phyloP scores from a whole-genome alignment of 495 filamentous ascomycete species.

The Tuber borchii region DNA sequence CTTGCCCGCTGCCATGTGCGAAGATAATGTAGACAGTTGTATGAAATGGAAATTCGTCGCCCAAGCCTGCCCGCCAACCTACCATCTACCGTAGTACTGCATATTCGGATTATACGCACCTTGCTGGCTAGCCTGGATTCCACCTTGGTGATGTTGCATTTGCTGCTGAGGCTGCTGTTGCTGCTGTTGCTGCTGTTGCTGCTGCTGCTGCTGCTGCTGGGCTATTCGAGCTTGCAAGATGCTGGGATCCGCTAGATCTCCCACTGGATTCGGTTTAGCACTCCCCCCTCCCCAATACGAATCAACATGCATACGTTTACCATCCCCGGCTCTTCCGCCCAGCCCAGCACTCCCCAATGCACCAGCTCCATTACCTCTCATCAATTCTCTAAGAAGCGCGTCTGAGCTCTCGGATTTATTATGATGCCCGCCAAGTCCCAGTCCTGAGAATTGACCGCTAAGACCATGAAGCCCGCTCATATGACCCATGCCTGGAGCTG shows the following conservation, averaged over 20 bases:
- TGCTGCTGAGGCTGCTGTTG: constrained; percentile 56
- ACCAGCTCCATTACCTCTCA: constrained; percentile 32
- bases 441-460: constrained; percentile 49
- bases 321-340: constrained; percentile 35
- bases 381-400: constrained; percentile 35
- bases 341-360: constrained; percentile 27
- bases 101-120: constrained; percentile 92
- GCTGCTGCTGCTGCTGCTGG: constrained; percentile 51
- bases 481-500: constrained; percentile 46
- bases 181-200: constrained; percentile 61
- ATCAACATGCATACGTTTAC: constrained; percentile 42
- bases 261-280: constrained; percentile 50
- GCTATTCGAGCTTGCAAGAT: constrained; percentile 84
- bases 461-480: constrained; percentile 62
- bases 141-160: constrained; percentile 49
- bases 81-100: constrained; percentile 72
- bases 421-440: constrained; percentile 37
- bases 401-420: constrained; percentile 34
- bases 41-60: constrained; percentile 28
- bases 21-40: background rate
- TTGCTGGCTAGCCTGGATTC: constrained; percentile 78
- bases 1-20: constrained; percentile 18
- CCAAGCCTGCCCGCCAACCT: constrained; percentile 30
- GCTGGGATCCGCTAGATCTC: constrained; percentile 99
- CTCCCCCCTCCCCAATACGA: constrained; percentile 38